A percentile compares a stretch with the other conserved stretches of the same genome.
Evolutionary conservation across 2,329 filamentous ascomycete species (phyloP).

Genomic region (Aspergillus nomiae): DNA sequence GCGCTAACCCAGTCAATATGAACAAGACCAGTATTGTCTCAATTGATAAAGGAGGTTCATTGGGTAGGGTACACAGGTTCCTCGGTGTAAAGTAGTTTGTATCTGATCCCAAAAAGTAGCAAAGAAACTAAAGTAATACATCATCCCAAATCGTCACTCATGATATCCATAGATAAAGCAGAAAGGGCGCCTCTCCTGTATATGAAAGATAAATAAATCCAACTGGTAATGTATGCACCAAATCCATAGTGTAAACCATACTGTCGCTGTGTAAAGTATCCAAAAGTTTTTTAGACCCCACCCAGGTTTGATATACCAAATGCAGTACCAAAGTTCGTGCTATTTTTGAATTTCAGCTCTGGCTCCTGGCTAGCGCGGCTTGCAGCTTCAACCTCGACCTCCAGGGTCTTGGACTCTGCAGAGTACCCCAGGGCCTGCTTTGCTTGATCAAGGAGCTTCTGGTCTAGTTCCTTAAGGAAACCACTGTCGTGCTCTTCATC

Average conservation of each 20-base stretch:
- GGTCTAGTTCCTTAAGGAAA: constrained; percentile 46
- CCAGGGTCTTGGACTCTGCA: constrained; percentile 25
- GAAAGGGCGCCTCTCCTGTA: constrained; percentile 3
- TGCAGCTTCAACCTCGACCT: constrained; percentile 26
- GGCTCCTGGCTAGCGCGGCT: constrained; percentile 32
- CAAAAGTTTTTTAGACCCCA: constrained; percentile 3
- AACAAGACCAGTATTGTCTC: not conserved
- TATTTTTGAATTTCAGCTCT: constrained; percentile 47
- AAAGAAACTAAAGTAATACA: constrained; percentile 7
- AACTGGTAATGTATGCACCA: not conserved
- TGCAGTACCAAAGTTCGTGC: constrained; percentile 51
- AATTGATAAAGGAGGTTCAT: constrained; percentile 5
- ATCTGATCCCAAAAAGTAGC: not conserved
- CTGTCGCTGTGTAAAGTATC: not conserved
- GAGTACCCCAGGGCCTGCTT: constrained; percentile 30
- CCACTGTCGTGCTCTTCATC: constrained; percentile 41
- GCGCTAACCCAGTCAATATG: not conserved
- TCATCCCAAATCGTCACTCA: constrained; percentile 15
- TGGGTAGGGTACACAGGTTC: constrained; percentile 13
- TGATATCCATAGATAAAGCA: constrained; percentile 11
- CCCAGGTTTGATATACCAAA: constrained; percentile 37
- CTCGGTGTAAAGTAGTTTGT: constrained; percentile 1
- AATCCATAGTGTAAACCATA: not conserved
- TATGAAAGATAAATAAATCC: constrained; percentile 1
- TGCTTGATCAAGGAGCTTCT: constrained; percentile 46